phyloP scores from a whole-genome alignment of 2,329 filamentous ascomycete genomes.

The Aspergillus aculeatinus region DNA sequence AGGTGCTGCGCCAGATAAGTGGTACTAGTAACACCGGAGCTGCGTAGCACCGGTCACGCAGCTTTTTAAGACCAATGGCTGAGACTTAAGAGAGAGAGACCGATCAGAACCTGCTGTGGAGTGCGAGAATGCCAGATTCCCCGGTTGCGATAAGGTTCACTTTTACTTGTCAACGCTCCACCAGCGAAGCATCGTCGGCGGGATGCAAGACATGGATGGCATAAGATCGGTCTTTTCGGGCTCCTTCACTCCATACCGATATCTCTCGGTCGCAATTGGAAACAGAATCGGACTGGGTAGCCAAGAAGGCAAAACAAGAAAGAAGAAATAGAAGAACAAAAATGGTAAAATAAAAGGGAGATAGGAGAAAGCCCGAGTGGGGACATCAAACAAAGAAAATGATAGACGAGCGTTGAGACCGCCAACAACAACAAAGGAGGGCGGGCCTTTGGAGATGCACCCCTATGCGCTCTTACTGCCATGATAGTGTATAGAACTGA shows the following conservation, averaged over 20 bases:
- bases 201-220: not conserved
- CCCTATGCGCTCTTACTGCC: too few species aligned
- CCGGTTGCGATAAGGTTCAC: constrained; percentile 16
- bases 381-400: constrained; percentile 2
- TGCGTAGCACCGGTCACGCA: constrained; percentile 12
- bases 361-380: not conserved
- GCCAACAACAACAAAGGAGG: not conserved
- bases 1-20: not conserved
- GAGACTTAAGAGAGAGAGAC: constrained; percentile 11
- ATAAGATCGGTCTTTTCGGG: not conserved
- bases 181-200: constrained; percentile 1
- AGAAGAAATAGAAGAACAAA: not conserved
- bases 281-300: not conserved
- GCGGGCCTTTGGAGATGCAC: too few species aligned
- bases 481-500: constrained; percentile 5
- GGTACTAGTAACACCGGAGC: not conserved
- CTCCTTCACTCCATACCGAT: not conserved
- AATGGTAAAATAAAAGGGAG: not conserved
- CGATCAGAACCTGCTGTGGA: constrained; percentile 13
- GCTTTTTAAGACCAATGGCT: constrained; percentile 10
- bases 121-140: constrained; percentile 9
- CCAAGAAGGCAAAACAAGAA: too few species aligned
- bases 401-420: not conserved
- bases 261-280: not conserved
- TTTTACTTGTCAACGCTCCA: constrained; percentile 7